Evolutionary conservation across 176 grass and related monocot species (phyloP), one percentile per base, ranked within the genome.

Genomic region (Cenchrus purpureus): DNA sequence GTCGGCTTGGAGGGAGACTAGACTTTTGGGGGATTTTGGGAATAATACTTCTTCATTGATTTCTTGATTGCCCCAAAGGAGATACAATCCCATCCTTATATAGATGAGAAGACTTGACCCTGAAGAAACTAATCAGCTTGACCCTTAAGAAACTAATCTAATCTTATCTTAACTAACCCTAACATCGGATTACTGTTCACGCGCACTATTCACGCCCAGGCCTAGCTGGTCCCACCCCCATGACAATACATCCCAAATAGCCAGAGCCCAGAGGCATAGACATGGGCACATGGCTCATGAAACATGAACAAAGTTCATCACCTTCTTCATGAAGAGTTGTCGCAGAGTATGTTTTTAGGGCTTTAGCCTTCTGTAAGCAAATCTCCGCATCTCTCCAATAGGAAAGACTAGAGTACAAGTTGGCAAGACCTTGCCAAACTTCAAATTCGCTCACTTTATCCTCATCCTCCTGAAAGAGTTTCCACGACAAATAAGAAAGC

Each of bases 391-490:
- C 94, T 89, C 87, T 91, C 90, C 88, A 94, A 82, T 96, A 93
- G 0, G 93, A 94, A 88, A 99, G 88, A 88, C 91, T 89, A 22
- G 94, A 89, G 74, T 99, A 99, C 56, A 99, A 63, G 84, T 94
- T 96, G 44, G 91, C 90, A 87, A 99, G 97, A 91, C 92, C 97
- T 85, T 96, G 97, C 97, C 97, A 99, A 64, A 99, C 94, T 91
- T 99, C 97, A 86, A 96, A 89, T 75, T 99, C 97, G 12, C 86
- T 96, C 28, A 94, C 94, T 80, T 91, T 93, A 73, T 83, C 58
- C 65, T 94, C 85, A 29, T 79, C 34, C 29, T 89, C 87, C 90
- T 94, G 79, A 82, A 89, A 82, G 15, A 82, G 77, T 67, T 81
- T 78, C 57, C 67, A 28, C 64, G 73, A 51, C 69, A 80, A 54